These are phyloP conservation scores for Calamus simplicifolius DNA, from an alignment of 176 grass and related monocot genomes.

Conservation along the genomic window DNA sequence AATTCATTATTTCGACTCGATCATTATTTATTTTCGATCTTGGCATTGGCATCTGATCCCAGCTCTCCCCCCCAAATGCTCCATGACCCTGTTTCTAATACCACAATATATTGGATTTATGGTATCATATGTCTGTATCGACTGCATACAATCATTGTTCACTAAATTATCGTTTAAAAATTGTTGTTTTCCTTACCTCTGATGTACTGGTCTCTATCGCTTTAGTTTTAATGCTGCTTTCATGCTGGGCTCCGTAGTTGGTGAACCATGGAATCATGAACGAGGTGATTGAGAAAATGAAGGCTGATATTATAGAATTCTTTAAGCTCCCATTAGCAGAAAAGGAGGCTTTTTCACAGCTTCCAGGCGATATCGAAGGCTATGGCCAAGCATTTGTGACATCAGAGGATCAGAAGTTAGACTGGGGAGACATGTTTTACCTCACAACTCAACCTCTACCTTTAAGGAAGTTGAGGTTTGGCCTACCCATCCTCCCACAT, in stretches of 20 bases:
- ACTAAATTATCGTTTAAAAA: too few relatives aligned
- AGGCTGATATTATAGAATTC: slow-evolving; percentile 17
- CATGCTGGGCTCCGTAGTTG: slow-evolving; percentile 7
- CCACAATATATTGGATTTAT: too few relatives aligned
- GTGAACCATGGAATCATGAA: slow-evolving; percentile 18
- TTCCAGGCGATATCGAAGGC: slow-evolving; percentile 15
- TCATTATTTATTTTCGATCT: too few relatives aligned
- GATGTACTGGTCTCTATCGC: too few relatives aligned
- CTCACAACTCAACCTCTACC: slow-evolving; percentile 11
- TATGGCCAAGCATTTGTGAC: slow-evolving; percentile 35
- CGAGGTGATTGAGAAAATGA: slow-evolving; percentile 18
- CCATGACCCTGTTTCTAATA: too few relatives aligned
- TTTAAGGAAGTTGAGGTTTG: slow-evolving; percentile 13
- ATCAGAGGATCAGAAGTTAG: slow-evolving; percentile 30
- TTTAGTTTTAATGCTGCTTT: too few relatives aligned
- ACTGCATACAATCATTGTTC: too few relatives aligned
- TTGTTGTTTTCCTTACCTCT: too few relatives aligned
- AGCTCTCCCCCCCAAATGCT: too few relatives aligned
- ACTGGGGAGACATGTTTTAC: slow-evolving; percentile 35
- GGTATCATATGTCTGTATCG: too few relatives aligned
- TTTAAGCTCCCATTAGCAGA: slow-evolving; percentile 25
- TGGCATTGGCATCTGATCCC: too few relatives aligned
- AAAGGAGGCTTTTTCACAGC: slow-evolving; percentile 20
- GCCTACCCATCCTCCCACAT: slow-evolving; percentile 18
- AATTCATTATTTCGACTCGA: too few relatives aligned